These are phyloP conservation scores for Fusarium veterinarium DNA, from an alignment of 2,329 filamentous ascomycete genomes.

Conservation along the genomic window DNA sequence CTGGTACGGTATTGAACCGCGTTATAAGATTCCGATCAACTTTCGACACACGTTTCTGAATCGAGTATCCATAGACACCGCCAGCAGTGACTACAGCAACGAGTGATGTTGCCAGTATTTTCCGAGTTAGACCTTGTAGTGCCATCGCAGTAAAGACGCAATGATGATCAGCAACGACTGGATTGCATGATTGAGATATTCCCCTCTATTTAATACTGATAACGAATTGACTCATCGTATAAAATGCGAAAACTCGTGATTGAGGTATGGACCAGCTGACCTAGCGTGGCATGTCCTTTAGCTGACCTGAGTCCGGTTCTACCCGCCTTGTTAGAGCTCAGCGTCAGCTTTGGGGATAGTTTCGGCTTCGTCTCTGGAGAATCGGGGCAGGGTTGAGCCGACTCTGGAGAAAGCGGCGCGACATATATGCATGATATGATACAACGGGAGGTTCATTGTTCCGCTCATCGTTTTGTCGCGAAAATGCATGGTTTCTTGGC, in stretches of 20 bases:
- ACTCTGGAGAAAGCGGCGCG: background rate
- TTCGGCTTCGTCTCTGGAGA: background rate
- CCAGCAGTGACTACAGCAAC: conserved; percentile 16
- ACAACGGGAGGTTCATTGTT: background rate
- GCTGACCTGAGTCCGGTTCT: conserved; percentile 10
- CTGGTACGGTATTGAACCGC: conserved; percentile 24
- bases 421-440: background rate
- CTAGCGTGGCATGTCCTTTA: background rate
- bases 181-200: background rate
- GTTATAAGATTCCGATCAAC: conserved; percentile 32
- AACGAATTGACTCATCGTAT: conserved; percentile 15
- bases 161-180: background rate
- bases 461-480: background rate
- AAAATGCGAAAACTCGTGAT: background rate
- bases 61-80: conserved; percentile 30
- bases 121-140: conserved; percentile 22
- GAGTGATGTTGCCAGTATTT: conserved; percentile 27
- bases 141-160: conserved; percentile 11
- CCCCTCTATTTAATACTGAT: background rate
- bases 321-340: conserved; percentile 1
- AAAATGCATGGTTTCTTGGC: background rate
- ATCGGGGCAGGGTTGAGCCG: conserved; percentile 14
- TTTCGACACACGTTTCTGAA: conserved; percentile 20
- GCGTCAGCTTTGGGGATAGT: conserved; percentile 1
- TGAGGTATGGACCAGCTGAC: conserved; percentile 7